Percentiles rank a stretch among this genome's conserved stretches.
phyloP scores from a whole-genome alignment of 352 stramenopile species.

The Aphanomyces invadans region DNA sequence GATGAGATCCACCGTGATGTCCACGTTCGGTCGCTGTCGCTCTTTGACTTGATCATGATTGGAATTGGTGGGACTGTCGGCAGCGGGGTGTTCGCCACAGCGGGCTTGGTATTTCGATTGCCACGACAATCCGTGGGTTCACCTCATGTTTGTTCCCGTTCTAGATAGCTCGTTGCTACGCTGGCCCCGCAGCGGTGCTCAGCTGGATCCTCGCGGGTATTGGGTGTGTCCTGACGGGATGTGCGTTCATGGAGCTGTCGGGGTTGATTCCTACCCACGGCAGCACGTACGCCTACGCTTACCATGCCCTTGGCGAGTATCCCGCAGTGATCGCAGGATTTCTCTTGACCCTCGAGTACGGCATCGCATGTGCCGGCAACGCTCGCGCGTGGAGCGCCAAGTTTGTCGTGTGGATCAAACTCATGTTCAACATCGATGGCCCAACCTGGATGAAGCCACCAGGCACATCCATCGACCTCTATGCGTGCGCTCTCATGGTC shows the following conservation, averaged over 20 bases:
- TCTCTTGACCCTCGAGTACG: constrained; percentile 89
- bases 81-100: constrained; percentile 86
- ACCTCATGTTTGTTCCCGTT: too few relatives aligned
- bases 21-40: constrained; percentile 41
- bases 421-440: constrained; percentile 39
- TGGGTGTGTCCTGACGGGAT: constrained; percentile 33
- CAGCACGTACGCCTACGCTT: constrained; percentile 61
- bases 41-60: constrained; percentile 88
- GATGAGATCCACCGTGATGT: constrained; percentile 3
- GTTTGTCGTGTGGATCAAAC: constrained; percentile 30
- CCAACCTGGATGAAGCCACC: constrained; percentile 59
- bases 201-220: constrained; percentile 37
- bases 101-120: constrained; percentile 25
- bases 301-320: constrained; percentile 58
- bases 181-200: constrained; percentile 38
- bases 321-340: constrained; percentile 63
- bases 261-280: constrained; percentile 41
- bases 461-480: constrained; percentile 54
- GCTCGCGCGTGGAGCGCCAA: constrained; percentile 70
- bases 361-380: constrained; percentile 45
- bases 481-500: constrained; percentile 70
- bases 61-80: constrained; percentile 89
- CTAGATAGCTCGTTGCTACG: constrained; percentile 23
- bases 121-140: constrained; percentile 34
- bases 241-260: constrained; percentile 48